Base-by-base conservation (phyloP, 1,284 basidiomycete species). In the Ustilago loliicola region DNA sequence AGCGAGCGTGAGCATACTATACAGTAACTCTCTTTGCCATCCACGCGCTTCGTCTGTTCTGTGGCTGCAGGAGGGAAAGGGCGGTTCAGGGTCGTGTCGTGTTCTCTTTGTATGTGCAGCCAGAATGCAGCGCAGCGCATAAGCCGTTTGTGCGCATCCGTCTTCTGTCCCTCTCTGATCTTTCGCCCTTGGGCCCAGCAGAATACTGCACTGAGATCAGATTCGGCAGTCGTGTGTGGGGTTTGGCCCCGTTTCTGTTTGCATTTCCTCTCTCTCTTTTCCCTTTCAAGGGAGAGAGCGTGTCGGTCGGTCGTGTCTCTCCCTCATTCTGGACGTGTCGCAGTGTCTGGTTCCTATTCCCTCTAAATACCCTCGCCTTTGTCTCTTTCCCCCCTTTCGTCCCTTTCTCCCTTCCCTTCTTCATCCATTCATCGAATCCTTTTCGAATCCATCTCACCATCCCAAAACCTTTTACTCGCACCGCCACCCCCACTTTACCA, bases 271-370 rank as follows among this genome's bases (percentile, higher is more conserved):
- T 36, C 11, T 11, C 52, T 32, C 52, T n/a, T 34, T 59, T 51
- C 36, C 19, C 59, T 53, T 61, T 23, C 30, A 21, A 45, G 42
- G 42, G 7, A 21, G 7, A n/a, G 10, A 27, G 15, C 4, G 48
- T 13, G 25, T 52, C 56, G 58, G 69, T 66, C 50, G 34, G 52
- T 62, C 63, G 58, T 66, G 58, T 66, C 61, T 53, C 59, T 50
- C 23, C 27, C 5, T 10, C 13, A 23, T 45, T 45, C 42, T 45
- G 25, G 61, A 69, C 67, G 67, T 69, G 61, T 69, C 56, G 13
- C 36, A 48, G 42, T 15, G 45, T 40, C 42, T n/a, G 29, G 9
- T 57, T 53, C 19, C 60, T 17, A 4, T 25, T 27, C 19, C 38
- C 32, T 29, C 62, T 60, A 62, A 66, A 64, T 66, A 64, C 57